phyloP scores from a whole-genome alignment of 805 yeast genomes.

The Alloascoidea africana region DNA sequence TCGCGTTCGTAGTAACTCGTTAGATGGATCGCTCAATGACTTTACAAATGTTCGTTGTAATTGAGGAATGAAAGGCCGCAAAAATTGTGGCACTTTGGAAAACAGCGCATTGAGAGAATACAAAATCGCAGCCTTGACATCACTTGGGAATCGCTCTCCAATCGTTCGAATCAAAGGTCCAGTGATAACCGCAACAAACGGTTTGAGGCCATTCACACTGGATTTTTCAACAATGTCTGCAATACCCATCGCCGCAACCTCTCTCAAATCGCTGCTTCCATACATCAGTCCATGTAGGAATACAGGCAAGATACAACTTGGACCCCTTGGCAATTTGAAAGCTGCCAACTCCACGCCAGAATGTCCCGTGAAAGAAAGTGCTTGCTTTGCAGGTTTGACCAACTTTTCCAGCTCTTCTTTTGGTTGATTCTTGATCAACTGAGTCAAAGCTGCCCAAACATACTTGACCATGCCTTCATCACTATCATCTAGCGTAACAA shows the following conservation, averaged over 20 bases:
- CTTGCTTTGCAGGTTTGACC: constrained; percentile 66
- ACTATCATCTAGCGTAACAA: constrained; percentile 58
- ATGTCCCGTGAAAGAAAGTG: constrained; percentile 50
- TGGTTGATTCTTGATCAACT: constrained; percentile 53
- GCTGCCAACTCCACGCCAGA: constrained; percentile 57
- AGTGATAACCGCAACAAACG: constrained; percentile 83
- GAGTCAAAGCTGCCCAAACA: constrained; percentile 48
- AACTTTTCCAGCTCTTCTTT: constrained; percentile 67
- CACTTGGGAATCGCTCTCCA: constrained; percentile 87
- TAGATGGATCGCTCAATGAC: constrained; percentile 65
- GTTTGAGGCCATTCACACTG: constrained; percentile 52
- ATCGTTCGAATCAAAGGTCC: constrained; percentile 97
- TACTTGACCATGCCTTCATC: constrained; percentile 46
- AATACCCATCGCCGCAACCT: constrained; percentile 74
- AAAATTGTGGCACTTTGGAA: constrained; percentile 71
- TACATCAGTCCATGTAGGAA: constrained; percentile 93
- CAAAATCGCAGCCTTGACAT: constrained; percentile 88
- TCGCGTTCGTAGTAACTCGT: constrained; percentile 58
- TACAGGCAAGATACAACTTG: constrained; percentile 76
- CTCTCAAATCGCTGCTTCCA: constrained; percentile 75
- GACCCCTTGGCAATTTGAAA: constrained; percentile 60
- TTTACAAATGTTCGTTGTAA: constrained; percentile 93
- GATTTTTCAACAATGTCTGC: constrained; percentile 79
- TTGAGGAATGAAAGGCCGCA: constrained; percentile 94
- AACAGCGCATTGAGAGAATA: constrained; percentile 69